Evolutionary conservation across 2,329 filamentous ascomycete species (phyloP).

Genomic region (Penicillium concentricum): DNA sequence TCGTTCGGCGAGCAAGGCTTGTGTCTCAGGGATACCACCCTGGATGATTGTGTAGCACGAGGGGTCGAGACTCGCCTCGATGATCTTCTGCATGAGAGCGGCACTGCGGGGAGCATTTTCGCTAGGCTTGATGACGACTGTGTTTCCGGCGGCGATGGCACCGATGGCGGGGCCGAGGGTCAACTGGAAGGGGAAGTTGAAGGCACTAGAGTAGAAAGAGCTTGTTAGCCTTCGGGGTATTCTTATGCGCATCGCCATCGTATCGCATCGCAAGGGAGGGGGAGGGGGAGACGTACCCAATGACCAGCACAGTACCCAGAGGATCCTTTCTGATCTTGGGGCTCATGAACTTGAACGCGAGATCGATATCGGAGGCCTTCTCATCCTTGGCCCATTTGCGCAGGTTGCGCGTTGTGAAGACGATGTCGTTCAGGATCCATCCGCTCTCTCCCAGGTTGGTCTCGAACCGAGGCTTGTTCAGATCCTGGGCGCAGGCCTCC

Average conservation of each 20-base stretch:
- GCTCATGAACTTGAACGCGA: conserved; percentile 66
- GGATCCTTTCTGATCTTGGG: conserved; percentile 85
- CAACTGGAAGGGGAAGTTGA: conserved; percentile 90
- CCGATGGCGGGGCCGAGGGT: conserved; percentile 76
- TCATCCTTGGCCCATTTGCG: conserved; percentile 83
- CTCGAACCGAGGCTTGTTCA: conserved; percentile 77
- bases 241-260: neutral
- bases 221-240: conserved; percentile 1
- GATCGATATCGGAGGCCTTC: conserved; percentile 65
- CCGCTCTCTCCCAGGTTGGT: conserved; percentile 70
- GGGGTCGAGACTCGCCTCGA: conserved; percentile 73
- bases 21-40: conserved; percentile 76
- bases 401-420: conserved; percentile 75
- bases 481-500: conserved; percentile 73
- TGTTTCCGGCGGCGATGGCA: conserved; percentile 89
- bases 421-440: conserved; percentile 77
- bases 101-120: conserved; percentile 76
- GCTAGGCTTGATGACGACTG: conserved; percentile 85
- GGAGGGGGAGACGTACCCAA: conserved; percentile 57
- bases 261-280: neutral
- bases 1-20: conserved; percentile 77
- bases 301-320: conserved; percentile 76
- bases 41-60: conserved; percentile 76
- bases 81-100: conserved; percentile 74
- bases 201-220: conserved; percentile 56